Evolutionary conservation across 2,329 filamentous ascomycete genomes (phyloP).

Genomic region (Hymenoscyphus scutula): DNA sequence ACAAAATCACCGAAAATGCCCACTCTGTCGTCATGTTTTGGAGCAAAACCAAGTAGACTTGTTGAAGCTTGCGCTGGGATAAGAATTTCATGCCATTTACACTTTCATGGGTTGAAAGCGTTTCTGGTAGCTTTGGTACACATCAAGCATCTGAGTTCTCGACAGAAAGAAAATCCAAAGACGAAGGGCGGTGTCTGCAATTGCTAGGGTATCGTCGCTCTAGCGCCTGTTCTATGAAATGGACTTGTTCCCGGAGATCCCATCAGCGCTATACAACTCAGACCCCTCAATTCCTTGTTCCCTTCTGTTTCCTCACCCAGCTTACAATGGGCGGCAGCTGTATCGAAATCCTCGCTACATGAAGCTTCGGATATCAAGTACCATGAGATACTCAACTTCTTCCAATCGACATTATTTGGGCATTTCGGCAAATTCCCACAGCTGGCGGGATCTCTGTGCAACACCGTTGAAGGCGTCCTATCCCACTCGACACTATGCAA

Average conservation of each 20-base stretch:
- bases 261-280: not conserved
- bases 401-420: not conserved
- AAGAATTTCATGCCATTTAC: not conserved
- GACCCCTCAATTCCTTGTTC: not conserved
- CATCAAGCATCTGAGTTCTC: not conserved
- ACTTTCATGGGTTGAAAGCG: not conserved
- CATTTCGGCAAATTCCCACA: not conserved
- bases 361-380: not conserved
- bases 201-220: not conserved
- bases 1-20: conserved; percentile 1
- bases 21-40: not conserved
- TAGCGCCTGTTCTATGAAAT: not conserved
- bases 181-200: not conserved
- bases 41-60: not conserved
- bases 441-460: not conserved
- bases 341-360: not conserved
- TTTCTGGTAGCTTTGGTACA: not conserved
- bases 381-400: not conserved
- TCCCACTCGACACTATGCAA: not conserved
- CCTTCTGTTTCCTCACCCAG: not conserved
- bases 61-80: not conserved
- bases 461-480: not conserved
- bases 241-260: not conserved
- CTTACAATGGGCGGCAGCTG: not conserved
- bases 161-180: not conserved